Evolutionary conservation across 768 basidiomycete species (phyloP).

Genomic region (Pisolithus sp.): DNA sequence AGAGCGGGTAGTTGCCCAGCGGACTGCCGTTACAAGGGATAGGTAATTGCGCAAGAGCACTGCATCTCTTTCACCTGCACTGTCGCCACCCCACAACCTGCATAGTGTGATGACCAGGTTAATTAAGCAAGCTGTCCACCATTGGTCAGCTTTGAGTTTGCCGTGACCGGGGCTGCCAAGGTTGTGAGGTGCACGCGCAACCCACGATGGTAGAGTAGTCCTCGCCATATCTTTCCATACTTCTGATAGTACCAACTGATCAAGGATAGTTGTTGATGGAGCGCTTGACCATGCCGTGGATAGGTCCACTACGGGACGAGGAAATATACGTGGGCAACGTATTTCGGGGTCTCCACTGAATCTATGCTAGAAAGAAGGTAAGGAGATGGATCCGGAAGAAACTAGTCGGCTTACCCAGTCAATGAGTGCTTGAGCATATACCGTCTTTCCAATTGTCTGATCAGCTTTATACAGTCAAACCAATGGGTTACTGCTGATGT

Average conservation of each 20-base stretch:
- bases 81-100: slow-evolving; percentile 19
- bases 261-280: not conserved
- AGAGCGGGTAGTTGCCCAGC: not conserved
- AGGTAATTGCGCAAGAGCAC: not conserved
- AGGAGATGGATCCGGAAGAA: too few species aligned
- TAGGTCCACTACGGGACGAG: not conserved
- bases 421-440: too few species aligned
- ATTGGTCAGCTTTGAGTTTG: slow-evolving; percentile 30
- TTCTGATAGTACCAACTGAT: not conserved
- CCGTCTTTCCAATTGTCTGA: too few species aligned
- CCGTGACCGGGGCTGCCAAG: slow-evolving; percentile 27
- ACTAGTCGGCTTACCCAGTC: too few species aligned
- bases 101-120: slow-evolving; percentile 26
- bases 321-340: not conserved
- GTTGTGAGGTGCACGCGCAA: slow-evolving; percentile 24
- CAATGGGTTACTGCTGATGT: too few species aligned
- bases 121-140: slow-evolving; percentile 14
- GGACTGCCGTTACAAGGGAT: not conserved
- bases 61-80: not conserved
- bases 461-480: too few species aligned
- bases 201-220: slow-evolving; percentile 13
- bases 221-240: slow-evolving; percentile 2
- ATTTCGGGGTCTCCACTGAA: not conserved
- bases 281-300: not conserved
- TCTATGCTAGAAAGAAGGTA: not conserved